Percentiles rank a stretch among this genome's conserved stretches.
phyloP scores from a whole-genome alignment of 108 stramenopile genomes.

The Pseudonitzschia pungens region DNA sequence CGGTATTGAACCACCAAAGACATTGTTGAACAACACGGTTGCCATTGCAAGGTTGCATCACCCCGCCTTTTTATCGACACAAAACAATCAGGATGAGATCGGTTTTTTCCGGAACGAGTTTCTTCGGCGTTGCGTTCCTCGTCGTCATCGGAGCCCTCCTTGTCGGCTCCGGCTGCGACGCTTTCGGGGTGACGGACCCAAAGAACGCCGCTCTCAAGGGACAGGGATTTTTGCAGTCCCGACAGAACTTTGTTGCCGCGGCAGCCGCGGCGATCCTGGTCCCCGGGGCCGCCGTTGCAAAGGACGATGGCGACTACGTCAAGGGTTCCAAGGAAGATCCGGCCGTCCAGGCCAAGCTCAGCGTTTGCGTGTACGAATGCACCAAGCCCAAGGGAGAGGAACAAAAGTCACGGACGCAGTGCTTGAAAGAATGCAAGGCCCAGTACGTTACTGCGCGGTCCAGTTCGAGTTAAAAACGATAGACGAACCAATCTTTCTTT shows the following conservation, averaged over 20 bases:
- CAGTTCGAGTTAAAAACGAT: neutral
- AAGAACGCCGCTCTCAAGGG: neutral
- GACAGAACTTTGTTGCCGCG: neutral
- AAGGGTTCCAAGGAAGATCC: slow-evolving; percentile 3
- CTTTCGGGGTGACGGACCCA: neutral
- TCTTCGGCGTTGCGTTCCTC: neutral
- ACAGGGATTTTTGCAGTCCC: neutral
- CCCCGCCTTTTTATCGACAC: no score
- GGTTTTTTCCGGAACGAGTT: neutral
- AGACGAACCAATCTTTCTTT: neutral
- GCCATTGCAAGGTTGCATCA: no score
- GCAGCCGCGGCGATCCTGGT: neutral
- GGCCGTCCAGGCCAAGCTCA: slow-evolving; percentile 9
- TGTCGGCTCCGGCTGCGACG: neutral
- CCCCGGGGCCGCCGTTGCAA: neutral
- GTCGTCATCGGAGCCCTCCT: neutral
- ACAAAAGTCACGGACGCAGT: slow-evolving; percentile 63
- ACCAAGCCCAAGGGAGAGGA: slow-evolving; percentile 81
- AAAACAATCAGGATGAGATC: neutral
- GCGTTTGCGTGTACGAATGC: slow-evolving; percentile 71
- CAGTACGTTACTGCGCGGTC: slow-evolving; percentile 70
- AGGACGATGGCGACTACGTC: neutral
- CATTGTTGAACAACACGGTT: no score
- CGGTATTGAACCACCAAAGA: no score
- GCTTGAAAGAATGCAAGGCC: slow-evolving; percentile 73